phyloP scores from a whole-genome alignment of 768 basidiomycete genomes.

The Asterophora parasitica region DNA sequence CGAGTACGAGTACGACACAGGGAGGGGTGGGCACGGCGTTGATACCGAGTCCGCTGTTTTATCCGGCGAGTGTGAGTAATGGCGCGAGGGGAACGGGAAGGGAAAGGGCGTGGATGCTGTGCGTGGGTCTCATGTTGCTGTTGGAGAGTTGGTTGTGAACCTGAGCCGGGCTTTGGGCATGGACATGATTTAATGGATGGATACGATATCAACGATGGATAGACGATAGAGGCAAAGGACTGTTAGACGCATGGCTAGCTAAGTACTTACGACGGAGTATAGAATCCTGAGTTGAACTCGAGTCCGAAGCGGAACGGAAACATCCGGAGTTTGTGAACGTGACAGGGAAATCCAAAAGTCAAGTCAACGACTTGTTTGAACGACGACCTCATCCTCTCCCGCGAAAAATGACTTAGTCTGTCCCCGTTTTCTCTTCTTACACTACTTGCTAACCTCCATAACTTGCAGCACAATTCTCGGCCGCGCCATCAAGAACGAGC shows the following conservation, averaged over 20 bases:
- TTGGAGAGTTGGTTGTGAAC: not conserved
- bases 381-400: conserved; percentile 7
- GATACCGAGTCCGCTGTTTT: conserved; percentile 17
- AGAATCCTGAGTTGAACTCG: too few relatives aligned
- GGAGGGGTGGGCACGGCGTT: conserved; percentile 15
- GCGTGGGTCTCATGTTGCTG: not conserved
- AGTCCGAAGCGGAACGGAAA: conserved; percentile 21
- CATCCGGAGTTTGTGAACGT: conserved; percentile 15
- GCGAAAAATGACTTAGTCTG: conserved; percentile 19
- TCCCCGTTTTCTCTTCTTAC: conserved; percentile 1
- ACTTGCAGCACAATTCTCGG: conserved; percentile 63
- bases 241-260: not conserved
- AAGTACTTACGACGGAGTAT: not conserved
- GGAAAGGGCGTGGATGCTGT: not conserved
- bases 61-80: conserved; percentile 5
- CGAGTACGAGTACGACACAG: conserved; percentile 3
- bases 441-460: not conserved
- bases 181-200: too few relatives aligned
- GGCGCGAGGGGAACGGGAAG: not conserved
- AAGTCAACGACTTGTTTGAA: too few relatives aligned
- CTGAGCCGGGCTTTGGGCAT: not conserved
- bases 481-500: conserved; percentile 77
- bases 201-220: too few relatives aligned
- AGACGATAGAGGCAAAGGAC: not conserved
- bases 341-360: conserved; percentile 13